phyloP scores from a whole-genome alignment of 2,329 filamentous ascomycete genomes.

The Cercospora sesami region DNA sequence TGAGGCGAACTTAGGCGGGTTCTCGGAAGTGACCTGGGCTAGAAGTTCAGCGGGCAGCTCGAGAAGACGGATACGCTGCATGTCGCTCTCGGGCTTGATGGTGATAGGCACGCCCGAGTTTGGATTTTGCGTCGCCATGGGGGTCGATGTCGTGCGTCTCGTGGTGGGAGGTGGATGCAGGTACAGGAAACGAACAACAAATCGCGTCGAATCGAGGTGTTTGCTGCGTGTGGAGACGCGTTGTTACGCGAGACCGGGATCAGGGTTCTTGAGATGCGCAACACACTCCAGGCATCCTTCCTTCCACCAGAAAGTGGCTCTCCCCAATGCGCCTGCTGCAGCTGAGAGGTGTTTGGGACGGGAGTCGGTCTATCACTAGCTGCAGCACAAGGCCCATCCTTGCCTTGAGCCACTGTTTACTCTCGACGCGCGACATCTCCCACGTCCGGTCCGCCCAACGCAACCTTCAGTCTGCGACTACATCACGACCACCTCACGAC shows the following conservation, averaged over 20 bases:
- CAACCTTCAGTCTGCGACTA: neutral
- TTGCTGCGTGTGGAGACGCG: neutral
- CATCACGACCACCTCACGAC: conserved; percentile 17
- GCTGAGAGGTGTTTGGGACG: neutral
- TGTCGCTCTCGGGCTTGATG: conserved; percentile 44
- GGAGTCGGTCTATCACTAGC: neutral
- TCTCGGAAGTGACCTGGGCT: conserved; percentile 47
- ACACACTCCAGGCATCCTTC: neutral
- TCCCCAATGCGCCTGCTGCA: conserved; percentile 4
- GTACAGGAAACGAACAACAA: neutral
- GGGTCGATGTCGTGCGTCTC: neutral
- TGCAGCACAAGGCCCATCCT: neutral
- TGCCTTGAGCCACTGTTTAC: conserved; percentile 1
- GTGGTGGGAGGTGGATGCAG: neutral
- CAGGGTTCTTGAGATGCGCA: neutral
- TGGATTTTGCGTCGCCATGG: conserved; percentile 48
- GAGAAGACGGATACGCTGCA: conserved; percentile 59
- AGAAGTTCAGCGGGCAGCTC: conserved; percentile 62
- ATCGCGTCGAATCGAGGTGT: neutral
- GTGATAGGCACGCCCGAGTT: conserved; percentile 46
- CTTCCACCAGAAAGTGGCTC: neutral
- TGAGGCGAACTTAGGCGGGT: conserved; percentile 39
- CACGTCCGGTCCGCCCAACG: neutral
- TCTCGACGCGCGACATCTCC: neutral
- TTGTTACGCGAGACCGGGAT: neutral